A percentile compares a stretch with the other conserved stretches of the same genome.
Conservation (phyloP, 306 rosid genomes). For the Urtica urens region DNA sequence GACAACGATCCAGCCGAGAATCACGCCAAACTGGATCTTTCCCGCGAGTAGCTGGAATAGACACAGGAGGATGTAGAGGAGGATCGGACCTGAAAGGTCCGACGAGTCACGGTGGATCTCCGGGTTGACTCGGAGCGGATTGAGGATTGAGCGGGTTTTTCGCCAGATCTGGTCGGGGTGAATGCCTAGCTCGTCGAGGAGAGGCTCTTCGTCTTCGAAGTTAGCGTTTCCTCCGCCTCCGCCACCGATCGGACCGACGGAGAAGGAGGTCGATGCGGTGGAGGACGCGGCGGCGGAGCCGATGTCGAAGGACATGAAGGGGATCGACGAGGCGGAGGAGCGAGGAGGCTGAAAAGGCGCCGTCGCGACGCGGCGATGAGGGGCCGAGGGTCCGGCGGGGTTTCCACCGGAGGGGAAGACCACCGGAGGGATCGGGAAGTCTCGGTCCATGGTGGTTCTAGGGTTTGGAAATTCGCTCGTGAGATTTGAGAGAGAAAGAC, state of each 20-base stretch:
- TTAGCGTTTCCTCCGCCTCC: conserved; percentile 25
- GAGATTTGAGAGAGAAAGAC: background rate
- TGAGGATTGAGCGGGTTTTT: conserved; percentile 72
- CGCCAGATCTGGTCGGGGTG: conserved; percentile 95
- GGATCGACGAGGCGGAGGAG: conserved; percentile 49
- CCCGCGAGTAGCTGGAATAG: conserved; percentile 93
- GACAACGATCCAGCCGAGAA: conserved; percentile 91
- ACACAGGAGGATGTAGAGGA: conserved; percentile 73
- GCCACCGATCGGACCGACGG: conserved; percentile 48
- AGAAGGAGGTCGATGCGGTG: conserved; percentile 48
- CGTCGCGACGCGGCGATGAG: conserved; percentile 60
- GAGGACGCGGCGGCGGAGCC: conserved; percentile 48
- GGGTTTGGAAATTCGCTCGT: background rate
- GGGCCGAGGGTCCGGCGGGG: conserved; percentile 26
- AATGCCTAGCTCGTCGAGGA: conserved; percentile 92
- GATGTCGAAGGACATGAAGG: conserved; percentile 91
- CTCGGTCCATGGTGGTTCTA: conserved; percentile 31
- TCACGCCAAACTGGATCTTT: conserved; percentile 91
- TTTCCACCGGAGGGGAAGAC: conserved; percentile 66
- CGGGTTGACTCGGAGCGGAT: conserved; percentile 66
- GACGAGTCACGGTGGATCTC: conserved; percentile 64
- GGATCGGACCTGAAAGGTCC: conserved; percentile 86
- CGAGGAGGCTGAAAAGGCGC: conserved; percentile 82
- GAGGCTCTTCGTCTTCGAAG: conserved; percentile 92
- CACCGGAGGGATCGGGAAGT: conserved; percentile 80